Conservation (phyloP, 2,329 filamentous ascomycete genomes). For the Penicillium sp. region DNA sequence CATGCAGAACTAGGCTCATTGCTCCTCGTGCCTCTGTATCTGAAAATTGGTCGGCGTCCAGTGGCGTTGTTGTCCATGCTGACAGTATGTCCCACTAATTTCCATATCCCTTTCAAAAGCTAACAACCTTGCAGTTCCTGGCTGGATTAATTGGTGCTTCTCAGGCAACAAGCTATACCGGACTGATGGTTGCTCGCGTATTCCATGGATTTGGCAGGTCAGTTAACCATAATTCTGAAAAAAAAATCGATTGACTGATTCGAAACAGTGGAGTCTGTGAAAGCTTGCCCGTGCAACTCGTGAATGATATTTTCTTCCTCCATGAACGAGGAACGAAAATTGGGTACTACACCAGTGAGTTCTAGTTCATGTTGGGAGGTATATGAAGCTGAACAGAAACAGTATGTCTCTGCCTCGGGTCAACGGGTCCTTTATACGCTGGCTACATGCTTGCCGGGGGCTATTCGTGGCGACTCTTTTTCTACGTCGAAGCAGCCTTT, state of each 20-base stretch:
- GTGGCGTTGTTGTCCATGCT: conserved; percentile 49
- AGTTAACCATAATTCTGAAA: background rate
- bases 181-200: conserved; percentile 49
- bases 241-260: background rate
- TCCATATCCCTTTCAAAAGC: background rate
- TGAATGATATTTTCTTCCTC: conserved; percentile 54
- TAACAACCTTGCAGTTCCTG: conserved; percentile 37
- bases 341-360: conserved; percentile 60
- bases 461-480: conserved; percentile 64
- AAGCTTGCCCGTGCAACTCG: conserved; percentile 52
- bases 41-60: conserved; percentile 54
- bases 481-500: conserved; percentile 64
- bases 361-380: background rate
- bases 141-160: conserved; percentile 50
- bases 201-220: conserved; percentile 48
- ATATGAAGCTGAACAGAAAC: conserved; percentile 8
- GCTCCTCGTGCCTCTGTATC: conserved; percentile 61
- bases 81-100: conserved; percentile 28
- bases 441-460: conserved; percentile 64
- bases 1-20: conserved; percentile 47
- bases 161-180: conserved; percentile 44
- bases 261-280: conserved; percentile 48
- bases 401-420: conserved; percentile 60
- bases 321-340: conserved; percentile 56
- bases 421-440: conserved; percentile 61